A percentile compares a stretch with the other conserved stretches of the same genome.
phyloP scores from a whole-genome alignment of 2,329 filamentous ascomycete genomes.

The Grosmannia serpens region DNA sequence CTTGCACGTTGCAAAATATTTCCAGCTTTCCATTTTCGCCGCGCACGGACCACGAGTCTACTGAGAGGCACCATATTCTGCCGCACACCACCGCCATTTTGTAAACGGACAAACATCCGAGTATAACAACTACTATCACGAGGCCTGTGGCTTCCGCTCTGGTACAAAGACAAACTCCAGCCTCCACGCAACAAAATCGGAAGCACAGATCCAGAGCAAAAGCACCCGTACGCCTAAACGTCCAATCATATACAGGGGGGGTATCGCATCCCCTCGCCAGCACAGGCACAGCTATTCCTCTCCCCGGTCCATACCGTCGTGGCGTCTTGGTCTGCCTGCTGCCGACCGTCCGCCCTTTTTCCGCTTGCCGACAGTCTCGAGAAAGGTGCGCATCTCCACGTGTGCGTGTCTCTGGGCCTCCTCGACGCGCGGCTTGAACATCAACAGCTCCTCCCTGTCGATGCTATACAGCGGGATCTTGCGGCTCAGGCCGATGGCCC shows the following conservation, averaged over 20 bases:
- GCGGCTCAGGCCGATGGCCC: conserved; percentile 55
- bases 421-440: conserved; percentile 64
- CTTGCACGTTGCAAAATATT: background rate
- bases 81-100: background rate
- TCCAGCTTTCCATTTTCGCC: background rate
- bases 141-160: too few relatives aligned
- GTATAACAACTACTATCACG: too few relatives aligned
- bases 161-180: too few relatives aligned
- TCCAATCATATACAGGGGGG: background rate
- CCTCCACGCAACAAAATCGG: too few relatives aligned
- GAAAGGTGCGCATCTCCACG: conserved; percentile 68
- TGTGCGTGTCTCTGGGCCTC: conserved; percentile 75
- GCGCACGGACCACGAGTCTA: background rate
- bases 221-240: background rate
- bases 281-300: conserved; percentile 55
- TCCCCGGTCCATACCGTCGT: conserved; percentile 62
- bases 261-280: background rate
- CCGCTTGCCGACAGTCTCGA: conserved; percentile 48
- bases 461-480: conserved; percentile 58
- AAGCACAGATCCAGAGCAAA: too few relatives aligned
- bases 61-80: background rate
- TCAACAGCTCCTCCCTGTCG: conserved; percentile 74
- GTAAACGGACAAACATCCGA: too few relatives aligned
- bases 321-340: conserved; percentile 18
- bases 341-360: conserved; percentile 32